A percentile compares a stretch with the other conserved stretches of the same genome.
Conservation (phyloP, 2,329 filamentous ascomycete genomes). For the Monilinia fructicola region DNA sequence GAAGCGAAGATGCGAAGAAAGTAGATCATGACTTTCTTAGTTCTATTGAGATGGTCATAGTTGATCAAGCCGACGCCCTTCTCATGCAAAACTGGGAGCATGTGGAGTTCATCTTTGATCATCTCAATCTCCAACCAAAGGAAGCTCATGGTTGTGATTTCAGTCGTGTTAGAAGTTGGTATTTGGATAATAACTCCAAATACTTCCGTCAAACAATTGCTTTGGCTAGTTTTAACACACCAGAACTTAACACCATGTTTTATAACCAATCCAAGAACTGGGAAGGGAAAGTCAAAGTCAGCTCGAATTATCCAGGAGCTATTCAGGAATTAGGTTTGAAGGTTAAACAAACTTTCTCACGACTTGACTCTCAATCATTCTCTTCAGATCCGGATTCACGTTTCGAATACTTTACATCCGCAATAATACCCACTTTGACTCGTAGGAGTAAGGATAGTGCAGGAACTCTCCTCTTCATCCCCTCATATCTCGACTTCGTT, state of each 20-base stretch:
- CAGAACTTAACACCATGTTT: slow-evolving; percentile 80
- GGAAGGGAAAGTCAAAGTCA: slow-evolving; percentile 74
- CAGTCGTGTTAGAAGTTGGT: slow-evolving; percentile 84
- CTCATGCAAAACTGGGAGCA: slow-evolving; percentile 99
- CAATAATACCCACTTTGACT: slow-evolving; percentile 72
- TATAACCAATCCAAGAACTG: slow-evolving; percentile 76
- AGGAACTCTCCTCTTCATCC: slow-evolving; percentile 85
- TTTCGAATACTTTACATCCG: slow-evolving; percentile 86
- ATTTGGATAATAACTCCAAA: slow-evolving; percentile 81
- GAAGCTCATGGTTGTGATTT: slow-evolving; percentile 93
- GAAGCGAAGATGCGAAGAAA: slow-evolving; percentile 66
- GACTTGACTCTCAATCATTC: slow-evolving; percentile 72
- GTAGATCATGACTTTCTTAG: slow-evolving; percentile 87
- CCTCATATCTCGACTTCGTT: slow-evolving; percentile 93
- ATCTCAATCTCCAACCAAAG: slow-evolving; percentile 86
- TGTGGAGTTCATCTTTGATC: slow-evolving; percentile 84
- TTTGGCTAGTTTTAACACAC: slow-evolving; percentile 79
- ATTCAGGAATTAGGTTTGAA: slow-evolving; percentile 72
- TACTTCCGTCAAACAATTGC: slow-evolving; percentile 84
- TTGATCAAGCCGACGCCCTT: slow-evolving; percentile 90
- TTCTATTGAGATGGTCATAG: slow-evolving; percentile 85
- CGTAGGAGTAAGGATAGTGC: slow-evolving; percentile 63
- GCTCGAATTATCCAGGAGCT: slow-evolving; percentile 63
- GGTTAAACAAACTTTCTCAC: slow-evolving; percentile 83
- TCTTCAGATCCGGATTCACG: slow-evolving; percentile 79